A percentile compares a stretch with the other conserved stretches of the same genome.
phyloP scores from a whole-genome alignment of 257 asterid genomes.

The Solanum raphanifolium region DNA sequence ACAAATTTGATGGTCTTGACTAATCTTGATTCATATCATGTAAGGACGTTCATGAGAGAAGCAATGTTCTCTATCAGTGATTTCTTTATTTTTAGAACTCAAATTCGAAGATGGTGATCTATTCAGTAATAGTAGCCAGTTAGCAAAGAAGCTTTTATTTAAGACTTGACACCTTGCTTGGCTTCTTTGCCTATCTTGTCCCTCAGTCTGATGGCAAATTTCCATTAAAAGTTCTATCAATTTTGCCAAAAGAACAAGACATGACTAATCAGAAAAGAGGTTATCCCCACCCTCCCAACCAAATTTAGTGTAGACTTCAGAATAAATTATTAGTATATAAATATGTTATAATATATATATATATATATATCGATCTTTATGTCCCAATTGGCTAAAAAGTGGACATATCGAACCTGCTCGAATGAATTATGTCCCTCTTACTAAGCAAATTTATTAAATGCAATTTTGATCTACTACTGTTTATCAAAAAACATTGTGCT shows the following conservation, averaged over 20 bases:
- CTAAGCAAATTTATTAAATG: not conserved
- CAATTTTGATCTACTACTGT: not conserved
- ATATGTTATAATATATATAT: not conserved
- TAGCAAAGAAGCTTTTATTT: not conserved
- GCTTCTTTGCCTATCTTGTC: slow-evolving; percentile 8
- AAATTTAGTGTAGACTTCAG: not conserved
- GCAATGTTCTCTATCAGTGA: not conserved
- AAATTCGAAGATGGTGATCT: not conserved
- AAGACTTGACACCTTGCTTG: slow-evolving; percentile 10
- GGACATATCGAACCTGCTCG: not conserved
- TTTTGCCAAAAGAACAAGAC: slow-evolving; percentile 12
- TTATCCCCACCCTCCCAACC: slow-evolving; percentile 7
- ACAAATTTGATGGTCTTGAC: not conserved
- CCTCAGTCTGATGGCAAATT: slow-evolving; percentile 11
- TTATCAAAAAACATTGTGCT: not conserved
- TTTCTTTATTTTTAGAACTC: not conserved
- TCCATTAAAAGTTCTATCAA: slow-evolving; percentile 8
- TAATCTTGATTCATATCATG: not conserved
- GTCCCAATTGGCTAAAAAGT: slow-evolving; percentile 4
- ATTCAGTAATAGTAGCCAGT: not conserved
- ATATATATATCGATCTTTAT: not conserved
- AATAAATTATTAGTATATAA: not conserved
- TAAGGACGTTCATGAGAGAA: not conserved
- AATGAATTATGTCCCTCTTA: not conserved
- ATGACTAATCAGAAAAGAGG: slow-evolving; percentile 11